Evolutionary conservation across 192 early-diverging fungal species (phyloP), one percentile per base, ranked within the genome.

Genomic region (Piromyces sp.): DNA sequence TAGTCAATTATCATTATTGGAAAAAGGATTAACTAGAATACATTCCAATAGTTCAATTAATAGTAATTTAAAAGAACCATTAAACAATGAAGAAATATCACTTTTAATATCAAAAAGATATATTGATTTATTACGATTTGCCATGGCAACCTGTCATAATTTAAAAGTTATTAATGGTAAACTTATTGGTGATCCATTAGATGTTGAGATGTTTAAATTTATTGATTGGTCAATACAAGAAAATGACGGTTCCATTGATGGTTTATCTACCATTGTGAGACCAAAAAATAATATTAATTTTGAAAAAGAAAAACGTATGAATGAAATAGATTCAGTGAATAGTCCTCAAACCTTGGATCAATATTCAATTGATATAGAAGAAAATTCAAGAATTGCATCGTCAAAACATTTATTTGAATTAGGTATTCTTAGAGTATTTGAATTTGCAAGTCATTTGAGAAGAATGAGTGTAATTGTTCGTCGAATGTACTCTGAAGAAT

Each of bases 181-280:
- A 81, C 87, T 95, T 6, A 90, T 98, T 31, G 98, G 98, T 22
- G 97, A 98, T 85, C 97, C 97, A 9, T 88, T 99, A 80, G 98
- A 99, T 85, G 83, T 97, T 38, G 96, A 95, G 85, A 98, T 99
- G 97, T 97, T 99, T 88, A 93, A 97, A 80, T 96, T 96, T 80
- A 97, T 95, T 0, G 90, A 90, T 5, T 99, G 96, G 97, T 86
- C 94, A 40, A 85, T 98, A 30, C 97, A 98, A 82, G 96, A 99
- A 86, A 93, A 92, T 80, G 94, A 92, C 38, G 84, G 13, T 51
- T 37, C 51, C 5, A 19, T 30, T 79, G 26, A 30, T 22, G 29
- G 90, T 28, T 92, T 94, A 38, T 93, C 93, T 16, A 94, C 94
- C 29, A 92, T 97, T 0, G 97, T 98, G 30, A 90, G 97, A 81